phyloP scores from a whole-genome alignment of 2,329 filamentous ascomycete genomes.

The Leptosphaerulina australis region DNA sequence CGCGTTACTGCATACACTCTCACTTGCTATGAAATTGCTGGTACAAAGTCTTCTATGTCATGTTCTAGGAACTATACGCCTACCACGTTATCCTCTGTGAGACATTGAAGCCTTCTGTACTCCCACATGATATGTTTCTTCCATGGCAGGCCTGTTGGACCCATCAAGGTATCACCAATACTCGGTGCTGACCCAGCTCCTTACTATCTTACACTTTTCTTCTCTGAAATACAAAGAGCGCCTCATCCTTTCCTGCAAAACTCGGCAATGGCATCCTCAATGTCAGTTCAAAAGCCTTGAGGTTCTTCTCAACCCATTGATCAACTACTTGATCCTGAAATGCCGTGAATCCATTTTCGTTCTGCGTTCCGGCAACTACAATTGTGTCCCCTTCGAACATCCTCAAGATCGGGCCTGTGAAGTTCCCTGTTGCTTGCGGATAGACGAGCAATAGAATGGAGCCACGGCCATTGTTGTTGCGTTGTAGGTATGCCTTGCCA shows the following conservation, averaged over 20 bases:
- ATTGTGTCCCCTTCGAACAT: slow-evolving; percentile 68
- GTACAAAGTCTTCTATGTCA: not conserved
- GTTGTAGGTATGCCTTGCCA: slow-evolving; percentile 63
- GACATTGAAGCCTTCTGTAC: not conserved
- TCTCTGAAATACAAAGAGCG: slow-evolving; percentile 67
- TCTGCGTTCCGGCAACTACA: slow-evolving; percentile 76
- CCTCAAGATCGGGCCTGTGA: slow-evolving; percentile 66
- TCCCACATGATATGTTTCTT: not conserved
- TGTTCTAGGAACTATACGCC: not conserved
- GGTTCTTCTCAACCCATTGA: slow-evolving; percentile 67
- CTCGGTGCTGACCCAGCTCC: not conserved
- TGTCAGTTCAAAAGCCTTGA: slow-evolving; percentile 63
- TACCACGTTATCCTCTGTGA: not conserved
- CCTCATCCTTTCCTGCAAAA: slow-evolving; percentile 79
- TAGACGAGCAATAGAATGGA: slow-evolving; percentile 73
- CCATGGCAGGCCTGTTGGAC: not conserved
- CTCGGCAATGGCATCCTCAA: slow-evolving; percentile 72
- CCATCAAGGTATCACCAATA: not conserved
- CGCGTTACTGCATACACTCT: not conserved
- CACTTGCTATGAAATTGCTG: not conserved
- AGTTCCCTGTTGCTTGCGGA: slow-evolving; percentile 70
- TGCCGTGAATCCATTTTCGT: slow-evolving; percentile 74
- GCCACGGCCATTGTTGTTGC: slow-evolving; percentile 54
- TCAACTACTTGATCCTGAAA: slow-evolving; percentile 69
- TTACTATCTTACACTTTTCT: slow-evolving; percentile 20